Evolutionary conservation across 139 green algal genomes (phyloP), one percentile per base, ranked within the genome.

Genomic region (Ulvella scutata): DNA sequence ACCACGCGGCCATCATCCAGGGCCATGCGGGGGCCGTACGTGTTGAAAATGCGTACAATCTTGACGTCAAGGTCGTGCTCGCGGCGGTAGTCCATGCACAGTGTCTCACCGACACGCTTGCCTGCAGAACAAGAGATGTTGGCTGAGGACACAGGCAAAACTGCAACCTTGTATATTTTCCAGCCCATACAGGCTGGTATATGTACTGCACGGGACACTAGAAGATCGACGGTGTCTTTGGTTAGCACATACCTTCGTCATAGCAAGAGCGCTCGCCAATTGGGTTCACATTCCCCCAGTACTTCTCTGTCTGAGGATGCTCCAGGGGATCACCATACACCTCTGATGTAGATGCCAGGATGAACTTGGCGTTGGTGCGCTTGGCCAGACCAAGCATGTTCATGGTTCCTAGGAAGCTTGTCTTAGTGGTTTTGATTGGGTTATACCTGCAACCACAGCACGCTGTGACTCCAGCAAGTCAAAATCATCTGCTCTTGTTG

Each of bases 41-140:
- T 99, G 88, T 99, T 99, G 92, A 99, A 99, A 80, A 99, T 99
- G 74, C 95, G 91, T 51, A 97, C 90, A 73, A 99, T 96, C 60
- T 35, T 62, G 39, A 96, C 85, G 74, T 91, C 88, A 31, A 91
- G 67, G 73, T 74, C 77, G 77, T 98, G 92, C 83, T 97, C 91
- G 20, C 93, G 82, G 77, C 94, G 77, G 87, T 98, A 98, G 83
- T 98, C 94, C 84, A 98, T 96, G 10, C 87, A 88, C 37, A 98
- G 82, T 6, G 88, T 96, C 87, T 99, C 95, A 20, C 94, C 95
- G n/a, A 93, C 91, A 38, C 95, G 87, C 84, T 99, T 99, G 74
- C 95, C 90, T 90, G 83, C 62, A 77, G 13, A 72, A 21, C 10
- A 9, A 75, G 28, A 73, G 28, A 73, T 33, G n/a, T n/a, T n/a